Base-by-base conservation (phyloP, 306 rosid species). In the Trichosanthes cucumerina region DNA sequence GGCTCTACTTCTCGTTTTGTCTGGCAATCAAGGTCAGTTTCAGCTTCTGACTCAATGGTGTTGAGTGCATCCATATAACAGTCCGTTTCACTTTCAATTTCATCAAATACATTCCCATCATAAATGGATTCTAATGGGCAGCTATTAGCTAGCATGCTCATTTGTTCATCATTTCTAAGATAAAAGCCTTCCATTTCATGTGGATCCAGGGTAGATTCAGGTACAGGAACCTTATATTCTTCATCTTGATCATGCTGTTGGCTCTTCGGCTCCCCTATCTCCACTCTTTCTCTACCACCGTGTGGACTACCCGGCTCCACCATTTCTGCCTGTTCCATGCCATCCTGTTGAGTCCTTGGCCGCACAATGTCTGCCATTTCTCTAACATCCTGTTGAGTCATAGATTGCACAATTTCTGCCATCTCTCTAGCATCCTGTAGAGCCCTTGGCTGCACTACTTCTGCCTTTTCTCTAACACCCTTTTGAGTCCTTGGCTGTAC, bases 61-160 rank as follows among this genome's bases (percentile, higher is more conserved):
- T 95, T 95, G 65, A 91, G 99, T 4, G 97, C 97, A 89, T 95
- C 99, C 96, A 87, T 72, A 80, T 86, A 93, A 84, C 84, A 84
- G 77, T 92, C 99, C 26, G 90, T 88, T 77, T 91, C 97, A 78
- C 97, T 92, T 41, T 91, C 97, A 69, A 84, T 65, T 69, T 95
- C 99, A 80, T 89, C 90, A 43, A 83, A 54, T 76, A 79, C 88
- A 78, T 75, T 81, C 82, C 75, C 18, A 43, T 81, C 79, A 31
- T 79, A 80, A 66, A 77, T 80, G 47, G 88, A 80, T 82, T 83
- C 87, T 21, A 41, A 56, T 64, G 34, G 83, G 57, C 53, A 88
- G 72, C 63, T 49, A 52, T 49, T 18, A 50, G 64, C 36, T 53
- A 36, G 47, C 41, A 16, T 3, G 54, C 57, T 68, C 58, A 28